These are phyloP conservation scores for Stagonosporopsis chrysanthemi DNA, from an alignment of 2,329 filamentous ascomycete genomes.

Conservation along the genomic window DNA sequence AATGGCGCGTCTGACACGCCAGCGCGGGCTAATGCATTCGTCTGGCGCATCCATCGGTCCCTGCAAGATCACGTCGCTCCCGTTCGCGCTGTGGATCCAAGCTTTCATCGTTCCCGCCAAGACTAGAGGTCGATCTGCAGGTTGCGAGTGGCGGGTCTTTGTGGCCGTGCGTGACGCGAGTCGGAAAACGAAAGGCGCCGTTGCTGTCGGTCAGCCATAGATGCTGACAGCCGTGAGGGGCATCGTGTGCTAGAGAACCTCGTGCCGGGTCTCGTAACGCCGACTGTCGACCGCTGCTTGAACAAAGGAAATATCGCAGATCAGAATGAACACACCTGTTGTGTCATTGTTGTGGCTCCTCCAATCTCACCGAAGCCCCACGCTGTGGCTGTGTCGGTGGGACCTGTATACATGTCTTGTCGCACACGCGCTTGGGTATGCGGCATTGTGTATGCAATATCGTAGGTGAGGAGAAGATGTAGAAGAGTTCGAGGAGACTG, in stretches of 20 bases:
- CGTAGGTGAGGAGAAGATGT: not conserved
- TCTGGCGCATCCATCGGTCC: constrained; percentile 3
- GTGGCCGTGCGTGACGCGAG: constrained; percentile 16
- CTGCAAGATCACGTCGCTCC: constrained; percentile 14
- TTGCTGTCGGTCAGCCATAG: not conserved
- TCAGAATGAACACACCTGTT: not conserved
- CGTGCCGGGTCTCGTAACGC: not conserved
- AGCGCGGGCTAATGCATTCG: constrained; percentile 2
- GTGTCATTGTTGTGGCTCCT: not conserved
- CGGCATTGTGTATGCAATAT: constrained; percentile 4
- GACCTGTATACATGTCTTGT: not conserved
- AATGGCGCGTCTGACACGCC: constrained; percentile 1
- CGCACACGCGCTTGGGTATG: constrained; percentile 7
- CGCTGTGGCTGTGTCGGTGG: constrained; percentile 15
- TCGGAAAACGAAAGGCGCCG: not conserved
- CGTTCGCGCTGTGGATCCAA: constrained; percentile 13
- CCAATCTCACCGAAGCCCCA: constrained; percentile 3
- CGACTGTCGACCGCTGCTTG: too few relatives aligned
- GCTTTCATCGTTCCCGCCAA: constrained; percentile 15
- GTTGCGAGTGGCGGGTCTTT: constrained; percentile 10
- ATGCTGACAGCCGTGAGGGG: not conserved
- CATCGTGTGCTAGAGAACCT: not conserved
- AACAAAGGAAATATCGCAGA: not conserved
- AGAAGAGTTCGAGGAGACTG: not conserved
- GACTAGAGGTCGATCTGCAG: constrained; percentile 9